Evolutionary conservation across 2,329 filamentous ascomycete genomes (phyloP), one percentile per base, ranked within the genome.

Genomic region (Neopestalotiopsis sp.): DNA sequence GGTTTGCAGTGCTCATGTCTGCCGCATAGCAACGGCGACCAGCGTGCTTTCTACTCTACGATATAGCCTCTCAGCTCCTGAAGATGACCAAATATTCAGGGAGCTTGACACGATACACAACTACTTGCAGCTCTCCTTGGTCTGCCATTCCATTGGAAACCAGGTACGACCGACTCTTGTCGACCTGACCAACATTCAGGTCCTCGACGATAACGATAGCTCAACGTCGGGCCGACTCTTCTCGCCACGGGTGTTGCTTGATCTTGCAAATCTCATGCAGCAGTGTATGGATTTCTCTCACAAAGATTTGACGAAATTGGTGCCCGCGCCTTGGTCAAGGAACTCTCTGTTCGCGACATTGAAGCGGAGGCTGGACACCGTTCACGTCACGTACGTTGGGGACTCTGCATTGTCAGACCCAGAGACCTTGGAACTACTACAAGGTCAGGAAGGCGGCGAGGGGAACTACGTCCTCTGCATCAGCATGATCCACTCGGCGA

Each of bases 371-470:
- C 13, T 58, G 56, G 56, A 58, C 13, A 58, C 56, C 13, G 56
- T 30, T 7, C 28, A 30, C 3, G 28, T 9, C 56, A 58, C 24
- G 56, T 58, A 58, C 28, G 56, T 24, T 13, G 56, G 56, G 9
- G 56, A 58, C 56, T 58, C 56, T 58, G 56, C 56, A 58, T 58
- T 58, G 9, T 58, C 28, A 30, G 56, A 58, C 12, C 20, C 56
- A 10, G 56, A 58, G 24, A 58, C 56, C 28, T 9, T 58, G 9
- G 56, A 58, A 12, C 56, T 58, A 58, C 56, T 58, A 12, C 56
- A 30, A 24, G 28, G 56, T 10, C 56, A 58, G 28, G 56, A 58
- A 58, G 56, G 56, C 4, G 56, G 56, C 20, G 56, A 24, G 28
- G 56, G 56, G 4, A 24, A 24, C 28, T 58, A 58, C 56, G 56